phyloP scores from a whole-genome alignment of 1,284 basidiomycete genomes.

The Pholiota adiposa region DNA sequence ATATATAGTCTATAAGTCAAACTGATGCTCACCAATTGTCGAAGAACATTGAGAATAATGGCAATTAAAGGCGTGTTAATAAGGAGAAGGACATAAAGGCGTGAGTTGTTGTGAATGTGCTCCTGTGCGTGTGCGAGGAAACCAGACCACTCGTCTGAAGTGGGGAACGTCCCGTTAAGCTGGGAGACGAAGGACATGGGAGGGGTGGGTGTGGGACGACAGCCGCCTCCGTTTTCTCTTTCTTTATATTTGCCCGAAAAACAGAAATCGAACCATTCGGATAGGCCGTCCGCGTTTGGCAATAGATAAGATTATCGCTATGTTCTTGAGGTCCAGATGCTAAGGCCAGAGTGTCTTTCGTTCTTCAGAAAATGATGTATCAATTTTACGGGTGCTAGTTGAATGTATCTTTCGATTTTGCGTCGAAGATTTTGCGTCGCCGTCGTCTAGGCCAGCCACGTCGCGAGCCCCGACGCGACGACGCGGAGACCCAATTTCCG shows the following conservation, averaged over 20 bases:
- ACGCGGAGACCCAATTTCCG: background rate
- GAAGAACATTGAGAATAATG: slow-evolving; percentile 45
- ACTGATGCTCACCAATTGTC: slow-evolving; percentile 38
- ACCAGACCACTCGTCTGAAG: slow-evolving; percentile 48
- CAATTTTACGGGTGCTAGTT: background rate
- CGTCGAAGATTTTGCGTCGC: background rate
- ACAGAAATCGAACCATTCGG: slow-evolving; percentile 36
- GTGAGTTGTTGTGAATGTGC: slow-evolving; percentile 36
- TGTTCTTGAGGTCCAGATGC: slow-evolving; percentile 18
- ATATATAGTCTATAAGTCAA: background rate
- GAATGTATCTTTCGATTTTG: background rate
- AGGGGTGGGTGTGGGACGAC: slow-evolving; percentile 12
- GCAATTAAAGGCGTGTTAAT: slow-evolving; percentile 42
- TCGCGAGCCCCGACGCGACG: background rate
- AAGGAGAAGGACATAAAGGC: slow-evolving; percentile 38
- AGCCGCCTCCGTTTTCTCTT: slow-evolving; percentile 18
- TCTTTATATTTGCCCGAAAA: slow-evolving; percentile 28
- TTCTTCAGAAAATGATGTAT: background rate
- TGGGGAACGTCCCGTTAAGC: slow-evolving; percentile 42
- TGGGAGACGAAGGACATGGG: slow-evolving; percentile 39
- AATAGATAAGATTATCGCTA: slow-evolving; percentile 28
- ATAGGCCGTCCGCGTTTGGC: slow-evolving; percentile 20
- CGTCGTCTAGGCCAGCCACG: background rate
- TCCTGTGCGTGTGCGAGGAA: slow-evolving; percentile 48
- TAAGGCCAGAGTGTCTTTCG: background rate